Percentiles rank a stretch among this genome's conserved stretches.
These are phyloP conservation scores for Trametes sp. DNA, from an alignment of 1,284 basidiomycete species.

Conservation along the genomic window DNA sequence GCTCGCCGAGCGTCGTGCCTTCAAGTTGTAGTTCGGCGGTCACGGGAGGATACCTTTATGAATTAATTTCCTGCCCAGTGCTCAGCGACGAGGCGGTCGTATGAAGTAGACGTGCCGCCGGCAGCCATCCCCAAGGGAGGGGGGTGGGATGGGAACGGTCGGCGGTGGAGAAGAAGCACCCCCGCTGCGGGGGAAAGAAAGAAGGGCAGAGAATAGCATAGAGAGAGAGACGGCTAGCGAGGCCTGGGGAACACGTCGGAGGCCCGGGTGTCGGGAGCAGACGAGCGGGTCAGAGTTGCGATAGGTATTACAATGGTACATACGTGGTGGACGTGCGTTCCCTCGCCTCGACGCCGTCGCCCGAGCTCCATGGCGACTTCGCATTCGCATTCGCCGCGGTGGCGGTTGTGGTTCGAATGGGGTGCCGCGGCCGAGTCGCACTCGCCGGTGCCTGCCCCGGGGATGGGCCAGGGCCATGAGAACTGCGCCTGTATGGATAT, in stretches of 20 bases:
- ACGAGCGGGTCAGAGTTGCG: too few species aligned
- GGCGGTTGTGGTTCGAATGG: constrained; percentile 26
- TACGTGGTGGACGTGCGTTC: background rate
- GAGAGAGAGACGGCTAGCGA: too few species aligned
- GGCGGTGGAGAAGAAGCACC: too few species aligned
- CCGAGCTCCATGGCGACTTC: constrained; percentile 10
- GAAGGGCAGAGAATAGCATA: too few species aligned
- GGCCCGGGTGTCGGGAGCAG: background rate
- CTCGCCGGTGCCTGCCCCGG: background rate
- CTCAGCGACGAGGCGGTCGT: background rate
- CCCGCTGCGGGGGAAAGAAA: too few species aligned
- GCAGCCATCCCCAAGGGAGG: too few species aligned
- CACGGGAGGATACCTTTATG: background rate
- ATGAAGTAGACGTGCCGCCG: too few species aligned
- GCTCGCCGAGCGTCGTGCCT: background rate
- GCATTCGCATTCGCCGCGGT: too few species aligned
- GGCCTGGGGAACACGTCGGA: background rate
- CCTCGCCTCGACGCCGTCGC: background rate
- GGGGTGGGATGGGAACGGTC: background rate
- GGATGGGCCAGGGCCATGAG: too few species aligned
- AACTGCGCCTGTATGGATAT: too few species aligned
- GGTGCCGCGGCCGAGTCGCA: background rate
- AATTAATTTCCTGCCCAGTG: background rate
- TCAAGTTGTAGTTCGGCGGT: too few species aligned
- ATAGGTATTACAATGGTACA: background rate